These are phyloP conservation scores for Candida schatavii DNA, from an alignment of 805 yeast species.

Conservation along the genomic window DNA sequence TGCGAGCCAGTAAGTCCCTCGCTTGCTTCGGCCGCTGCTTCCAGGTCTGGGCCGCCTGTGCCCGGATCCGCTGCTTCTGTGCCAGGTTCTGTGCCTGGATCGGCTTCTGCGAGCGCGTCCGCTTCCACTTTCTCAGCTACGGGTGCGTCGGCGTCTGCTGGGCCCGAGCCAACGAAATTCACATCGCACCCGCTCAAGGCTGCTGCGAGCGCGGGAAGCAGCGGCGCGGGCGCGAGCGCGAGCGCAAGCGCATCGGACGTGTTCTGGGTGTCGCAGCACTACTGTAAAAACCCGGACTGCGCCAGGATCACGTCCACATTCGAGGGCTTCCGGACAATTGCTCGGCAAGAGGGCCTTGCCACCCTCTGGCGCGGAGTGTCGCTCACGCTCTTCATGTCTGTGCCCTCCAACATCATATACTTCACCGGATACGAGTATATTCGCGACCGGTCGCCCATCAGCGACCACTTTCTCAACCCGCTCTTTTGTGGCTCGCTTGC, in stretches of 20 bases:
- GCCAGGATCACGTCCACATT: slow-evolving; percentile 63
- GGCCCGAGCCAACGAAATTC: too few species aligned
- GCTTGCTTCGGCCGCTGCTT: not conserved
- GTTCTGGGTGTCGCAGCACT: slow-evolving; percentile 34
- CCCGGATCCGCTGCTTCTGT: too few species aligned
- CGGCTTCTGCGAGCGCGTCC: not conserved
- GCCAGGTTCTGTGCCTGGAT: too few species aligned
- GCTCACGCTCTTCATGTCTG: slow-evolving; percentile 78
- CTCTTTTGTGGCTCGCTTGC: slow-evolving; percentile 83
- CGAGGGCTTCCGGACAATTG: slow-evolving; percentile 68
- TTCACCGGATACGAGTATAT: slow-evolving; percentile 90
- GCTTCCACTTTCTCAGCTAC: slow-evolving; percentile 29
- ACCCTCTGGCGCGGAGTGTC: slow-evolving; percentile 91
- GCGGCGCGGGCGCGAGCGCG: not conserved
- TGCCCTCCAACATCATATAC: slow-evolving; percentile 91
- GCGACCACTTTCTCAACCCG: slow-evolving; percentile 61
- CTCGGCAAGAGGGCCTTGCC: slow-evolving; percentile 65
- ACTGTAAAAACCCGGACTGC: slow-evolving; percentile 42
- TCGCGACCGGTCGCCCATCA: slow-evolving; percentile 60
- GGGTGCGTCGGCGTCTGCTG: slow-evolving; percentile 22
- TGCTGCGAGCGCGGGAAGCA: slow-evolving; percentile 7
- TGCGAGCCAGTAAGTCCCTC: too few species aligned
- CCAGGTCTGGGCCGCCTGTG: too few species aligned
- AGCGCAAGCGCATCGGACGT: slow-evolving; percentile 18
- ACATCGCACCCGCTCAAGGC: slow-evolving; percentile 6